Conservation (phyloP, 2,329 filamentous ascomycete genomes). For the Diplocarpon rosae region DNA sequence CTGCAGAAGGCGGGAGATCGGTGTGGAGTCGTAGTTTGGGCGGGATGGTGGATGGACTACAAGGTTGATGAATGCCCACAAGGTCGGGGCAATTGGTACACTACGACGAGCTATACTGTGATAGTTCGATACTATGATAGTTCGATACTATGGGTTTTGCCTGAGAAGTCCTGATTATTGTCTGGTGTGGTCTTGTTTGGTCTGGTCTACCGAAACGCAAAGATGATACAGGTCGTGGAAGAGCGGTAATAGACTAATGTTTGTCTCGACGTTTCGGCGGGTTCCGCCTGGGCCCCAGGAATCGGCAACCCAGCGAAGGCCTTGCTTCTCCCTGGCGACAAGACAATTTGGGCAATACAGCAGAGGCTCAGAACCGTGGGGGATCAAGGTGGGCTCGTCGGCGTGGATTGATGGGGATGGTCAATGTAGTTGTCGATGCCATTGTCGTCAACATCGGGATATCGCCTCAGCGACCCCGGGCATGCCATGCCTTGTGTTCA, state of each 20-base stretch:
- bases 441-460: constrained; percentile 9
- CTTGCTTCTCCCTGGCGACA: too few relatives aligned
- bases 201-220: neutral
- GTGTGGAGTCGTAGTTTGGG: neutral
- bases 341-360: too few relatives aligned
- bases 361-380: too few relatives aligned
- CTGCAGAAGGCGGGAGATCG: neutral
- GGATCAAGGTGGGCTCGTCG: too few relatives aligned
- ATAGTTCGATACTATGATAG: neutral
- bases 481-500: constrained; percentile 6
- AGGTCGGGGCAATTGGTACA: neutral
- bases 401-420: neutral
- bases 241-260: neutral
- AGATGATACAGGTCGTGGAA: neutral
- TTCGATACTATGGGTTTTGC: neutral
- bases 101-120: neutral
- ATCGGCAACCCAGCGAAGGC: too few relatives aligned
- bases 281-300: too few relatives aligned
- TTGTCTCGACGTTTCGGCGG: neutral
- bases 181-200: too few relatives aligned
- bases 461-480: constrained; percentile 7
- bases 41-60: too few relatives aligned
- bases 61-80: too few relatives aligned
- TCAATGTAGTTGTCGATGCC: neutral
- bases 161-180: neutral